phyloP scores from a whole-genome alignment of 2,329 filamentous ascomycete species.

The Aspergillus neoniger region DNA sequence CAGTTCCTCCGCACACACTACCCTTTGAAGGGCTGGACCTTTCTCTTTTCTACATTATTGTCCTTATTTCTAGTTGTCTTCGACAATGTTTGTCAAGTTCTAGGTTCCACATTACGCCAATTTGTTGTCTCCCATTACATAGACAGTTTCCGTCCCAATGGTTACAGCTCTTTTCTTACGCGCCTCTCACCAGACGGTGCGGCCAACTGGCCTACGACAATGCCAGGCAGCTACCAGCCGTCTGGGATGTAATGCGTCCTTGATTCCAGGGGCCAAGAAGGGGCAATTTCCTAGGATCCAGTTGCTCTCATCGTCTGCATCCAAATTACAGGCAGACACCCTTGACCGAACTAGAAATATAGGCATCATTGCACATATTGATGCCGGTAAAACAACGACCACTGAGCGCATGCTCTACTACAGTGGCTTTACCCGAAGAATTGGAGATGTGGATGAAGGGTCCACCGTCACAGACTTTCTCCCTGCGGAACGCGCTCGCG shows the following conservation, averaged over 20 bases:
- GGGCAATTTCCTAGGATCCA: conserved; percentile 10
- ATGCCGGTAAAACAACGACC: conserved; percentile 97
- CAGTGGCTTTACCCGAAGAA: conserved; percentile 80
- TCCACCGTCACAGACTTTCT: conserved; percentile 97
- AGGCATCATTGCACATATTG: conserved; percentile 97
- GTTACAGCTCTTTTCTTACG: conserved; percentile 35
- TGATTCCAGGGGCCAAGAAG: not conserved
- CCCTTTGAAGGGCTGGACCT: not conserved
- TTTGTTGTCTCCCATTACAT: conserved; percentile 9
- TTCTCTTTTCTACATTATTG: not conserved
- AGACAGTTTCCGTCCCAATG: conserved; percentile 26
- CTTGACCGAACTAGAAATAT: conserved; percentile 81
- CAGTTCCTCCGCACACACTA: not conserved
- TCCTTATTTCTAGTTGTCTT: not conserved
- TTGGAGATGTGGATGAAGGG: conserved; percentile 94
- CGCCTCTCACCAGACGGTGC: conserved; percentile 27
- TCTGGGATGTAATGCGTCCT: not conserved
- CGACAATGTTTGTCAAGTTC: not conserved
- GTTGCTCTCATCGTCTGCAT: conserved; percentile 32
- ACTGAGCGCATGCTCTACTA: conserved; percentile 99
- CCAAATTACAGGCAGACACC: conserved; percentile 27
- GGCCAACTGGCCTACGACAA: conserved; percentile 15
- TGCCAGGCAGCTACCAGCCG: conserved; percentile 9
- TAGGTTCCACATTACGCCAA: not conserved
- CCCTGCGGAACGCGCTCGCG: conserved; percentile 84